Percentiles rank a stretch among this genome's conserved stretches.
phyloP scores from a whole-genome alignment of 768 basidiomycete species.

The Rhizopogon roseolus region DNA sequence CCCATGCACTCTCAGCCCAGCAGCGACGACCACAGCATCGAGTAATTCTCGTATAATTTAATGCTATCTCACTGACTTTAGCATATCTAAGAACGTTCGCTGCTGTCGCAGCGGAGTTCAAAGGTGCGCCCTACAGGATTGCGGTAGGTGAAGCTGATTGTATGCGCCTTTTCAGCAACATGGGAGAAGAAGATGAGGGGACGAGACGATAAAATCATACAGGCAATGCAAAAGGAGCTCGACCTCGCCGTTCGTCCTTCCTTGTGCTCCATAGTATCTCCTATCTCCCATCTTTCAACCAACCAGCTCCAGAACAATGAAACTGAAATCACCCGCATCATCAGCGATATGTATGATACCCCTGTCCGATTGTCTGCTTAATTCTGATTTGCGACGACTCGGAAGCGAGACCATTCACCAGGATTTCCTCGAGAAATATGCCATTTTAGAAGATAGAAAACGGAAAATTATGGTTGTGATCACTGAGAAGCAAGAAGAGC shows the following conservation, averaged over 20 bases:
- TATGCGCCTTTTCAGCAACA: constrained; percentile 15
- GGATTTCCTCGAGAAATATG: constrained; percentile 19
- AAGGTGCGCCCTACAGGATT: constrained; percentile 11
- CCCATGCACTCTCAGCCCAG: constrained; percentile 12
- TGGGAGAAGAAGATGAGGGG: constrained; percentile 27
- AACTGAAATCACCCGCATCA: constrained; percentile 13
- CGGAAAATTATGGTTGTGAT: constrained; percentile 23
- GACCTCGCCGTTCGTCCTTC: constrained; percentile 16
- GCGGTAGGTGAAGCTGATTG: not conserved
- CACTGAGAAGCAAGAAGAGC: constrained; percentile 14
- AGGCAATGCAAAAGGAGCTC: constrained; percentile 17
- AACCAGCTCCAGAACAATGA: constrained; percentile 19
- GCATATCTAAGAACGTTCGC: constrained; percentile 18
- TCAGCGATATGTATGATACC: constrained; percentile 19
- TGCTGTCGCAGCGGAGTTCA: constrained; percentile 26
- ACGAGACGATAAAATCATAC: constrained; percentile 20
- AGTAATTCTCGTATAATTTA: constrained; percentile 11
- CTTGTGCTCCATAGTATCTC: not conserved
- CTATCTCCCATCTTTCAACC: not conserved
- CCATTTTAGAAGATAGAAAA: constrained; percentile 20
- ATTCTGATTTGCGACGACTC: not conserved
- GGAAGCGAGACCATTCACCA: constrained; percentile 23
- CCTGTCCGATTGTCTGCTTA: not conserved
- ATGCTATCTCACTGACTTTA: not conserved
- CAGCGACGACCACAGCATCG: constrained; percentile 23